Conservation (phyloP, 345 rosid species). For the Angophora floribunda region DNA sequence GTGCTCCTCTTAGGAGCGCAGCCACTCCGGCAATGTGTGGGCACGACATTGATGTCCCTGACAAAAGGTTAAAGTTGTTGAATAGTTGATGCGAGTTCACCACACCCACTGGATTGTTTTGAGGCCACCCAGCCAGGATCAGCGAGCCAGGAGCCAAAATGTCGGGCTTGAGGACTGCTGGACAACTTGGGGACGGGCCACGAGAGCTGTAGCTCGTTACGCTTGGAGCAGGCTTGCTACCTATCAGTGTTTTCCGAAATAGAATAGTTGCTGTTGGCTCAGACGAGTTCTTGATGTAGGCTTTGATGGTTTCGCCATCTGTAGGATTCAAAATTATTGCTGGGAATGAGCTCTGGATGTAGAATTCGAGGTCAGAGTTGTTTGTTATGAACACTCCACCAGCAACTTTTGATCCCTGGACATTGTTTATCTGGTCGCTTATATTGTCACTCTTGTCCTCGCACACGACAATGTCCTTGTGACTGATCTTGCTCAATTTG, state of each 20-base stretch:
- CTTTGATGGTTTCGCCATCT: constrained; percentile 14
- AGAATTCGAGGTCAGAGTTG: background rate
- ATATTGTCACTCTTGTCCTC: constrained; percentile 14
- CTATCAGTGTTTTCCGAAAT: constrained; percentile 19
- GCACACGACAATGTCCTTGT: constrained; percentile 30
- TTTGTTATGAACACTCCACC: constrained; percentile 41
- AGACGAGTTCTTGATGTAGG: constrained; percentile 20
- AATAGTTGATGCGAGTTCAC: constrained; percentile 1
- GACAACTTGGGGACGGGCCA: constrained; percentile 51
- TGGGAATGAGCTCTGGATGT: constrained; percentile 12
- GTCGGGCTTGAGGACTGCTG: constrained; percentile 43
- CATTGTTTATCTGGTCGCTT: constrained; percentile 10
- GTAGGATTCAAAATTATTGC: constrained; percentile 12
- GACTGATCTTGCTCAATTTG: constrained; percentile 4
- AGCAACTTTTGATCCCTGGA: constrained; percentile 1
- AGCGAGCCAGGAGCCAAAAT: constrained; percentile 37
- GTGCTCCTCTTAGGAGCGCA: constrained; percentile 34
- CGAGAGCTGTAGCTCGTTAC: constrained; percentile 42
- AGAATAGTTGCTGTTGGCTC: constrained; percentile 23
- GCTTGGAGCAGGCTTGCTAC: constrained; percentile 24
- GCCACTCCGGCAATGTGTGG: constrained; percentile 49
- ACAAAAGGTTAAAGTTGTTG: constrained; percentile 27
- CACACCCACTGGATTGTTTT: background rate
- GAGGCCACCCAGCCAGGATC: constrained; percentile 49
- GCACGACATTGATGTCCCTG: constrained; percentile 55